Percentiles rank a stretch among this genome's conserved stretches.
Conservation (phyloP, 352 stramenopile species). For the Pilasporangium apinafurcum region DNA sequence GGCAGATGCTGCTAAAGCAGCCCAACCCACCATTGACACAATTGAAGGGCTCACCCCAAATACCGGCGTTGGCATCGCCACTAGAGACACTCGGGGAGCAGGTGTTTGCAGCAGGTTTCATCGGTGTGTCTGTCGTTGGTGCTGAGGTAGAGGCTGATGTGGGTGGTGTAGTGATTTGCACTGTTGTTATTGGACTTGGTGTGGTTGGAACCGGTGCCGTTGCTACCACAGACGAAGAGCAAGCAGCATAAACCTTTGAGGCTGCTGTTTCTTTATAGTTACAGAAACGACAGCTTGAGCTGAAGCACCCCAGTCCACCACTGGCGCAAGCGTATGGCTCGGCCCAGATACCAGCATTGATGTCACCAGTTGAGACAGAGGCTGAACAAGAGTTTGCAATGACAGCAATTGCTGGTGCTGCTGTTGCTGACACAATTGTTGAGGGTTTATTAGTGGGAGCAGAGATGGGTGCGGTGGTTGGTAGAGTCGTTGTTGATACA, state of each 20-base stretch:
- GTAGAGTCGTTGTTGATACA: too few relatives aligned
- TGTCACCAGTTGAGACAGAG: not conserved
- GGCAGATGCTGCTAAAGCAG: constrained; percentile 6
- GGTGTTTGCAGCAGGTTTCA: not conserved
- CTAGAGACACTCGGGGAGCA: constrained; percentile 1
- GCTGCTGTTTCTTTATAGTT: constrained; percentile 5
- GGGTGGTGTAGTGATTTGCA: too few relatives aligned
- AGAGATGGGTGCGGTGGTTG: too few relatives aligned
- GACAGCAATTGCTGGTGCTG: not conserved
- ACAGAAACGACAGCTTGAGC: constrained; percentile 10
- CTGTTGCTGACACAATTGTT: too few relatives aligned
- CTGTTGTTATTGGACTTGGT: not conserved
- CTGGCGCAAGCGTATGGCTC: constrained; percentile 3
- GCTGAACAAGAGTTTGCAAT: not conserved
- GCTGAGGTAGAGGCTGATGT: too few relatives aligned
- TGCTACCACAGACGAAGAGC: not conserved
- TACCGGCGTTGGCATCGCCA: not conserved
- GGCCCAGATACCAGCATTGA: constrained; percentile 1
- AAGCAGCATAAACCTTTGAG: constrained; percentile 3
- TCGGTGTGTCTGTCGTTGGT: not conserved
- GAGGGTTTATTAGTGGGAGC: too few relatives aligned
- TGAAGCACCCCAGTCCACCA: constrained; percentile 11
- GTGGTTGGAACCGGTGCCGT: not conserved
- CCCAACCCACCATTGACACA: constrained; percentile 2
- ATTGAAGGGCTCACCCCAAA: not conserved